Percentiles rank a stretch among this genome's conserved stretches.
Evolutionary conservation across 768 basidiomycete species (phyloP).

Genomic region (Tephrocybe sp.): DNA sequence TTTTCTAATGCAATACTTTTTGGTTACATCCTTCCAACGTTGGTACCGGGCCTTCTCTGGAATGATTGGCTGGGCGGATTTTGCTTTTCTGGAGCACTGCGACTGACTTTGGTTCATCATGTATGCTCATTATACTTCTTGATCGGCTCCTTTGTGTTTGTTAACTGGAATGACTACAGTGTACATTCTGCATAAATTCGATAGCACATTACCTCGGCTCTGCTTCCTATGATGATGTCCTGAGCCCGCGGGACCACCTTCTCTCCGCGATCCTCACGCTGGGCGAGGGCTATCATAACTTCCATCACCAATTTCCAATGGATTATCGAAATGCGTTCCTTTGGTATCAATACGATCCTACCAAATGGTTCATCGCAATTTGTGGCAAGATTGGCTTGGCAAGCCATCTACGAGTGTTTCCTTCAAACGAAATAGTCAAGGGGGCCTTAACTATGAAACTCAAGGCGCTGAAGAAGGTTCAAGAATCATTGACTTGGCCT

Average conservation of each 20-base stretch:
- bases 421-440: constrained; percentile 84
- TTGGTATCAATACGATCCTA: constrained; percentile 90
- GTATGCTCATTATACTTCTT: constrained; percentile 42
- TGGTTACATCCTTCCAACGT: constrained; percentile 67
- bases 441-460: constrained; percentile 82
- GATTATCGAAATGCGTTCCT: constrained; percentile 76
- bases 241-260: constrained; percentile 75
- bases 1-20: constrained; percentile 58
- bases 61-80: constrained; percentile 76
- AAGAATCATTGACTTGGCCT: constrained; percentile 67
- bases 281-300: constrained; percentile 90
- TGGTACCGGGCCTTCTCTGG: constrained; percentile 70
- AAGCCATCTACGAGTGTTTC: constrained; percentile 79
- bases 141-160: constrained; percentile 2
- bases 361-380: constrained; percentile 89
- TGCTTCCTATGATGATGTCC: constrained; percentile 77
- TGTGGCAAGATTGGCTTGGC: constrained; percentile 68
- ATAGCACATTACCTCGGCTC: constrained; percentile 83
- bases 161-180: constrained; percentile 36
- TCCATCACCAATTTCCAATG: constrained; percentile 90
- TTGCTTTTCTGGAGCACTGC: constrained; percentile 69
- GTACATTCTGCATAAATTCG: constrained; percentile 88
- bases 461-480: constrained; percentile 62
- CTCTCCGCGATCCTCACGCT: constrained; percentile 81
- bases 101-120: constrained; percentile 78